Percentiles rank a stretch among this genome's conserved stretches.
These are phyloP conservation scores for Cavenderia fasciculata DNA, from an alignment of 78 protist genomes.

Conservation along the genomic window DNA sequence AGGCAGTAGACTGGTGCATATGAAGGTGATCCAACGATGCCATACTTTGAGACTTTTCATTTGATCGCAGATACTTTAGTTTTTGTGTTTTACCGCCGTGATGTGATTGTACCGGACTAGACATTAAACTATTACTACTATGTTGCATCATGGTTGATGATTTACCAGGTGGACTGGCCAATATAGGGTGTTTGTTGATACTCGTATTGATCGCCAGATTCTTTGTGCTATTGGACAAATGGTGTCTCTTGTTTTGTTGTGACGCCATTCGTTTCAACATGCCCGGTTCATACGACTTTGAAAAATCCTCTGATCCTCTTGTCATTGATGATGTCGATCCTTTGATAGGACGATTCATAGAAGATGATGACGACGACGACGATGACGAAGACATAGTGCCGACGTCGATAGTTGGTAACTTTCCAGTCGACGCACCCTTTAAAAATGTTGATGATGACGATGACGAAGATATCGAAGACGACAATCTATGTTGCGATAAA, in stretches of 20 bases:
- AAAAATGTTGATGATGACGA: conserved; percentile 11
- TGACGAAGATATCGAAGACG: conserved; percentile 17
- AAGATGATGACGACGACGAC: not conserved
- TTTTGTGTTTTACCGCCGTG: not conserved
- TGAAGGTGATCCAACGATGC: conserved; percentile 76
- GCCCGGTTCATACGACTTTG: not conserved
- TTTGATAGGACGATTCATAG: not conserved
- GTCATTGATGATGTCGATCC: not conserved
- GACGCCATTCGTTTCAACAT: not conserved
- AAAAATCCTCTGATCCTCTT: not conserved
- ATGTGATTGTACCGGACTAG: not conserved
- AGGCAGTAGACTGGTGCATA: not conserved
- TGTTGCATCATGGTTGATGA: not conserved
- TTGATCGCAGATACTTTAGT: conserved; percentile 63
- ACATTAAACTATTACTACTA: not conserved
- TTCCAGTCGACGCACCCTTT: not conserved
- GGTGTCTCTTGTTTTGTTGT: not conserved
- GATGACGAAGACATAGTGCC: not conserved
- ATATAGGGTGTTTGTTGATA: no score
- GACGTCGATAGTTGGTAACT: not conserved
- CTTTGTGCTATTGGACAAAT: not conserved
- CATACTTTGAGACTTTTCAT: conserved; percentile 45
- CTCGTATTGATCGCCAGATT: no score
- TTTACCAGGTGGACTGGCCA: no score
- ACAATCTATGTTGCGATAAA: conserved; percentile 45